phyloP scores from a whole-genome alignment of 2,329 filamentous ascomycete species.

The Arthrobotrys sinensis region DNA sequence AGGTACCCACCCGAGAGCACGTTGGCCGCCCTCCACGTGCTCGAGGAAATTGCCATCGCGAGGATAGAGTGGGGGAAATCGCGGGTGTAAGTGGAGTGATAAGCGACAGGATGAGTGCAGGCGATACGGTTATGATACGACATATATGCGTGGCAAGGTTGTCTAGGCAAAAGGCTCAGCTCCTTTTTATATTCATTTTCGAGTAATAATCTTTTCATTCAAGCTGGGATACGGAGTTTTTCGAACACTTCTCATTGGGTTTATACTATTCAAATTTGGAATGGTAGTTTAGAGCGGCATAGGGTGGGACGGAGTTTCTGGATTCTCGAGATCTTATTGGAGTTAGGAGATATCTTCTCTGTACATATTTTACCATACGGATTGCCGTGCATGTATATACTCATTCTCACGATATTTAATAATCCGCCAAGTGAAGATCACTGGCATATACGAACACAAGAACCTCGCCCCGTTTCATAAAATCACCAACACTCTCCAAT shows the following conservation, averaged over 20 bases:
- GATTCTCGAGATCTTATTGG: slow-evolving; percentile 8
- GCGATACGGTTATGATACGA: slow-evolving; percentile 31
- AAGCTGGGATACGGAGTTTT: slow-evolving; percentile 11
- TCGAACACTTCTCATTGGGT: slow-evolving; percentile 15
- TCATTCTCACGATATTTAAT: slow-evolving; percentile 37
- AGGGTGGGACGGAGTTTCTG: slow-evolving; percentile 33
- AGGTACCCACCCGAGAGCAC: slow-evolving; percentile 62
- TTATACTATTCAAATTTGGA: slow-evolving; percentile 26
- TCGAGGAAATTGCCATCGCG: slow-evolving; percentile 60
- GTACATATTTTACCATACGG: slow-evolving; percentile 38
- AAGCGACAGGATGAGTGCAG: slow-evolving; percentile 21
- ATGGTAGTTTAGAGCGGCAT: slow-evolving; percentile 24
- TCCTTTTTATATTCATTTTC: slow-evolving; percentile 4
- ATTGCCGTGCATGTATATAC: slow-evolving; percentile 36
- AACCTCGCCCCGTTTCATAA: slow-evolving; percentile 10
- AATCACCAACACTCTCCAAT: slow-evolving; percentile 1
- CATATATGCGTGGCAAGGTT: slow-evolving; percentile 9
- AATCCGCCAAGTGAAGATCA: slow-evolving; percentile 41
- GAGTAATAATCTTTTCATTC: slow-evolving; percentile 4
- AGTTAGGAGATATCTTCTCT: slow-evolving; percentile 18
- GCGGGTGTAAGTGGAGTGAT: slow-evolving; percentile 37
- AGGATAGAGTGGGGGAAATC: slow-evolving; percentile 59
- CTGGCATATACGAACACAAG: slow-evolving; percentile 22
- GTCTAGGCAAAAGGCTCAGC: slow-evolving; percentile 18
- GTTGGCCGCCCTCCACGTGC: slow-evolving; percentile 56